Base-by-base conservation (phyloP, 441 rosid species). In the Isatis lusitanica region DNA sequence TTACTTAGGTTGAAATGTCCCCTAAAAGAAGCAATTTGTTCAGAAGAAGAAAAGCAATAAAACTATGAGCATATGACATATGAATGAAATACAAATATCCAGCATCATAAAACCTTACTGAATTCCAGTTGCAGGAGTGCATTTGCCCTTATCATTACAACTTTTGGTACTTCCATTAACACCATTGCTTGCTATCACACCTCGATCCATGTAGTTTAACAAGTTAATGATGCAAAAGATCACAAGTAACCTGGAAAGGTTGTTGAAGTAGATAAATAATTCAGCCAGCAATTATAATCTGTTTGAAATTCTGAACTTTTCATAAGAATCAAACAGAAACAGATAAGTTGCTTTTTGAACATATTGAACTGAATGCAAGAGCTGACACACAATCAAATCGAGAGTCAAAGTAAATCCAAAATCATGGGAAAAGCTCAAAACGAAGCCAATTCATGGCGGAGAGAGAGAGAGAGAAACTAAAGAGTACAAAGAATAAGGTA, bases 171-270 rank as follows among this genome's bases (percentile, higher is more conserved):
- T 88, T 40, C 97, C 98, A 71, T 94, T 90, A 28, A 94, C 96
- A 70, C 98, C 98, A 69, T 92, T 94, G 78, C 98, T 94, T 4
- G 97, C 98, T 55, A 94, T 94, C 1, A 93, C 81, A 33, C 98
- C 98, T 15, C 98, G 90, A 75, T 94, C 98, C 79, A 92, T 74
- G 66, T 94, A 94, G 78, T 88, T 92, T 67, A 92, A 38, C 88
- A 92, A 66, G 80, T 94, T 94, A 67, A 94, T 86, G 67, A 87
- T 73, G 66, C 99, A 92, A 82, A 94, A 94, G 26, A 90, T 79
- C 36, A 80, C 51, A 5, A 94, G 89, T 62, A 94, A 77, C 92
- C 96, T 94, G 87, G 0, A 80, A 75, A 12, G 2, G 13, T 30
- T 12, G 9, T 65, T 50, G 18, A 28, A 57, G 4, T 65, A 36